Evolutionary conservation across 2,329 filamentous ascomycete genomes (phyloP).

Genomic region (Aspergillus costaricaensis): DNA sequence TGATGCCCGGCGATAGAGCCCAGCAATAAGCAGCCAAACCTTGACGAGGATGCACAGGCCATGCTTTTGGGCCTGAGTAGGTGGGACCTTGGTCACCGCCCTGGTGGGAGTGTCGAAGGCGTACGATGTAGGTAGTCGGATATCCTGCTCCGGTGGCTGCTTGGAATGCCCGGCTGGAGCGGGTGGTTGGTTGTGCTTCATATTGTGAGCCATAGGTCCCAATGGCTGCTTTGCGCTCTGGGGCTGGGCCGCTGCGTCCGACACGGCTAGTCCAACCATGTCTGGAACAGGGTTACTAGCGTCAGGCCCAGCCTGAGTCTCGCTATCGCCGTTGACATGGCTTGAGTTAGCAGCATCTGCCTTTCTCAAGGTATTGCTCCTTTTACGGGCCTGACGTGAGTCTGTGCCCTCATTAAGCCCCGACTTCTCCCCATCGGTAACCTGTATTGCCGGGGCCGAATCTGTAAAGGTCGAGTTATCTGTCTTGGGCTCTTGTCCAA

Average conservation of each 20-base stretch:
- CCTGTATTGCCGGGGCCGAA: constrained; percentile 72
- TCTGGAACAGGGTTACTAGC: constrained; percentile 14
- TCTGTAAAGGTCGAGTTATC: constrained; percentile 26
- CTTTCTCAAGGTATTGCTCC: constrained; percentile 35
- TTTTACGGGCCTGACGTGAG: constrained; percentile 38
- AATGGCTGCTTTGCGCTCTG: constrained; percentile 36
- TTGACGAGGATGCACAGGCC: constrained; percentile 65
- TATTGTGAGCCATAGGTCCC: constrained; percentile 40
- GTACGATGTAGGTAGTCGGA: constrained; percentile 38
- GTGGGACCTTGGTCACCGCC: constrained; percentile 52
- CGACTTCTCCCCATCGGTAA: constrained; percentile 63
- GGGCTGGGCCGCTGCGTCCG: constrained; percentile 24
- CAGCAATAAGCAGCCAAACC: constrained; percentile 88
- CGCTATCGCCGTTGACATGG: constrained; percentile 26
- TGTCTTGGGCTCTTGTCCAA: constrained; percentile 29
- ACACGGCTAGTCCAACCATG: constrained; percentile 33
- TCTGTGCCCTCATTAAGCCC: constrained; percentile 34
- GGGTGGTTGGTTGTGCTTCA: constrained; percentile 37
- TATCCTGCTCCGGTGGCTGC: constrained; percentile 47
- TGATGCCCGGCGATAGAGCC: constrained; percentile 79
- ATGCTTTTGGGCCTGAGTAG: constrained; percentile 56
- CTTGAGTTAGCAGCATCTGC: constrained; percentile 27
- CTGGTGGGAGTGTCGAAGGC: constrained; percentile 44
- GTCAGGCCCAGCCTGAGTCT: constrained; percentile 6
- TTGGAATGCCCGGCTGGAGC: constrained; percentile 41